These are phyloP conservation scores for Flueggea neowawraea DNA, from an alignment of 441 rosid species.

Conservation along the genomic window DNA sequence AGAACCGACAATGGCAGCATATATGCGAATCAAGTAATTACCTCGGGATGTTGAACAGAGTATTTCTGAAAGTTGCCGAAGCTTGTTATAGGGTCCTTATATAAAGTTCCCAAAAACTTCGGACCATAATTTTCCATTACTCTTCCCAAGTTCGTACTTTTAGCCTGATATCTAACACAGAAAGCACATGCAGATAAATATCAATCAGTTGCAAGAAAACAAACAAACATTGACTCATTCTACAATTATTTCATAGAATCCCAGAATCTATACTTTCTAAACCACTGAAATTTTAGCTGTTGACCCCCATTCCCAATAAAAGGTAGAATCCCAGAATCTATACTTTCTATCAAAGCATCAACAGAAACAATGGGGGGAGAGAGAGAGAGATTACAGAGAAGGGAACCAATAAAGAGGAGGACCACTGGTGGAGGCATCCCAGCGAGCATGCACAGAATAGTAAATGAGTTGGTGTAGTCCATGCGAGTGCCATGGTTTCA, in stretches of 20 bases:
- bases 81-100: conserved; percentile 73
- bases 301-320: too few relatives aligned
- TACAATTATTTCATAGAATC: too few relatives aligned
- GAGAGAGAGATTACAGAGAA: conserved; percentile 44
- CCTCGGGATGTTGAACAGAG: conserved; percentile 66
- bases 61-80: conserved; percentile 56
- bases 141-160: conserved; percentile 60
- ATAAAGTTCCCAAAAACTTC: conserved; percentile 55
- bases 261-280: too few relatives aligned
- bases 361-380: neutral
- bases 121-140: conserved; percentile 66
- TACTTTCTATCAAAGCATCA: too few relatives aligned
- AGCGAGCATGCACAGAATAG: conserved; percentile 59
- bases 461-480: conserved; percentile 65
- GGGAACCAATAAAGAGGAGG: conserved; percentile 92
- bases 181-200: neutral
- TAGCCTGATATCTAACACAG: conserved; percentile 41
- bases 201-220: conserved; percentile 5
- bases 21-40: conserved; percentile 16
- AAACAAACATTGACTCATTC: conserved; percentile 1
- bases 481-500: conserved; percentile 76
- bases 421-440: conserved; percentile 64
- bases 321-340: too few relatives aligned
- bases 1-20: neutral
- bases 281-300: too few relatives aligned